Evolutionary conservation across 2,329 filamentous ascomycete species (phyloP), one percentile per base, ranked within the genome.

Genomic region (Pseudocercospora eumusae): DNA sequence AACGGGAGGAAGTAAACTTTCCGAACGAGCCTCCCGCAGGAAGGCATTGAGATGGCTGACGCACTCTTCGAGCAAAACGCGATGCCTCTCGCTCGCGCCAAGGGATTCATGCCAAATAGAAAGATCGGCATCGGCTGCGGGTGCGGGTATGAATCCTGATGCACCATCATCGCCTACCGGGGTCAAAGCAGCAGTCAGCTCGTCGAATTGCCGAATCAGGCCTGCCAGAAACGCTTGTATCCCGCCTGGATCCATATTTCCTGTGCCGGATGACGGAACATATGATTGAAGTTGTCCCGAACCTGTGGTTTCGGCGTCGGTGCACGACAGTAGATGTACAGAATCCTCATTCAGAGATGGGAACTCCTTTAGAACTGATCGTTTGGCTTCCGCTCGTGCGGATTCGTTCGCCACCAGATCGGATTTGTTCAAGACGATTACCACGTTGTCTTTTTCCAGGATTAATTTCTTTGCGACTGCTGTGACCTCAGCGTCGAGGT

Each of bases 61-160:
- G 74, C 93, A 96, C 72, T 87, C 83, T 55, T 86, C 83, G 52
- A 99, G 83, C 57, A 97, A 86, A 74, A 92, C 84, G 56, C 90
- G 85, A 79, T 99, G 95, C 62, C 95, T 88, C 76, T 93, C 91
- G 18, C 91, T 96, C 40, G 96, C 93, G 60, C 93, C 93, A 3
- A 97, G 84, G 4, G 95, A 88, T 71, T 96, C 91, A 77, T 92
- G 86, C 80, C 91, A 87, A 65, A 91, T 86, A 3, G 83, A 83
- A 10, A 87, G 84, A 72, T 93, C 80, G 62, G 78, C 76, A 58
- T 77, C 73, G 61, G 75, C 74, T 47, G 44, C 44, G 44, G 44
- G 44, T 11, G 21, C 44, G n/a, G n/a, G n/a, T n/a, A n/a, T n/a
- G 23, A 27, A 50, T 50, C 47, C 47, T 50, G 47, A 20, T 69